Conservation (phyloP, 495 filamentous ascomycete species). For the Aspergillus haitiensis region DNA sequence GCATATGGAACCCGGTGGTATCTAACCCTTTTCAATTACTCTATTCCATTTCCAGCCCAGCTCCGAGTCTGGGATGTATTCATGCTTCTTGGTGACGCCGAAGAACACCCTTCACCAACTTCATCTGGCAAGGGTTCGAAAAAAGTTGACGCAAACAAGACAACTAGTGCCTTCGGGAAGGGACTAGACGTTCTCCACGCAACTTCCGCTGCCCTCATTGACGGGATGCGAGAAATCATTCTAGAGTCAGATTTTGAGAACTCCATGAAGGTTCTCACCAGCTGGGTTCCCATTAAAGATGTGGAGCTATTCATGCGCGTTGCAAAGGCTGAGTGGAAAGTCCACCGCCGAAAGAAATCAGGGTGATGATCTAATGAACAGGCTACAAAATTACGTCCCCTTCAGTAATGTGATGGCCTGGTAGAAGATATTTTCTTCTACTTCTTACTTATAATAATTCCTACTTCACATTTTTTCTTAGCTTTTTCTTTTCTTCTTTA, state of each 20-base stretch:
- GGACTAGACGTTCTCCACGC: slow-evolving; percentile 91
- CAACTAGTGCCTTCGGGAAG: slow-evolving; percentile 52
- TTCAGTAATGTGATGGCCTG: slow-evolving; percentile 10
- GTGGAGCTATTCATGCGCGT: slow-evolving; percentile 95
- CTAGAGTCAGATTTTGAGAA: slow-evolving; percentile 97
- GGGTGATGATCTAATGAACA: slow-evolving; percentile 15
- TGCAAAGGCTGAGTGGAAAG: slow-evolving; percentile 86
- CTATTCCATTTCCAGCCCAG: slow-evolving; percentile 92
- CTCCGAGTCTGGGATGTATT: slow-evolving; percentile 99
- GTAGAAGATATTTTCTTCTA: neutral
- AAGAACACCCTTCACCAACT: slow-evolving; percentile 26
- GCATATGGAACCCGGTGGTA: slow-evolving; percentile 98
- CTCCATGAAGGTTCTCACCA: slow-evolving; percentile 95
- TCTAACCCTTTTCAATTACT: slow-evolving; percentile 95
- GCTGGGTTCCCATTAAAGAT: slow-evolving; percentile 93
- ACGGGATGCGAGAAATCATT: slow-evolving; percentile 86
- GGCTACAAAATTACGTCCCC: neutral
- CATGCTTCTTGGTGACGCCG: slow-evolving; percentile 86
- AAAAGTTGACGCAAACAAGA: slow-evolving; percentile 10
- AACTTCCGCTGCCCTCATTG: slow-evolving; percentile 84
- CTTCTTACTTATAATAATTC: neutral
- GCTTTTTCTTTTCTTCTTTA: neutral
- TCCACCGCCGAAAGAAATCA: slow-evolving; percentile 55
- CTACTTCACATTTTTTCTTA: neutral
- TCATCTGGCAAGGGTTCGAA: slow-evolving; percentile 52